Evolutionary conservation across 345 rosid species (phyloP), one percentile per base, ranked within the genome.

Genomic region (Combretum micranthum): DNA sequence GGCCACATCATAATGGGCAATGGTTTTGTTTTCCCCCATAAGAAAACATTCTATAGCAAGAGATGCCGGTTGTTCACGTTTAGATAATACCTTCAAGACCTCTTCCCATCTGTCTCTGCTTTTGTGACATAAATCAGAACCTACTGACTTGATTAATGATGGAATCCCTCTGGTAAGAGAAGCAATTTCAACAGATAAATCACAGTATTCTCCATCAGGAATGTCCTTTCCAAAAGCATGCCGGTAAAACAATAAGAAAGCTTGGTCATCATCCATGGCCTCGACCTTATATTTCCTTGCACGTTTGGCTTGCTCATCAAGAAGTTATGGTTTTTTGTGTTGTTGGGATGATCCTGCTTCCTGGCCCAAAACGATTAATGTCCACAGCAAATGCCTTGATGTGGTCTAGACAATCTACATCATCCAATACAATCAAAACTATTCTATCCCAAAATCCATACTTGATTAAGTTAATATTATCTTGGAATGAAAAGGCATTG

Each of bases 21-120:
- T 21, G 23, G 42, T 47, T 56, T 20, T 42, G 44, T n/a, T 12
- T 18, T 56, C 37, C 0, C 46, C 49, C 20, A 13, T 43, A 56
- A 56, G 44, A 21, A 42, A 64, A 42, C 62, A 64, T 47, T 61
- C 62, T 45, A 54, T 66, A 47, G 42, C 55, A 0, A n/a, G 49
- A 20, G 60, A 66, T 54, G 49, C 43, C 23, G 50, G 3, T 15
- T 56, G 47, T 58, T 62, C 53, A 51, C 42, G 45, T 52, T 52
- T 52, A 13, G 17, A 26, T 26, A 63, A 52, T 44, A 23, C 17
- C 16, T 2, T 13, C 18, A 52, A 0, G 16, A 42, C 55, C 18
- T 52, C 55, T 19, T 52, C 13, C 55, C 55, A 52, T 15, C 15
- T 22, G 0, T 25, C 2, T 23, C 23, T 22, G 55, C 13, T 1